phyloP scores from a whole-genome alignment of 2,329 filamentous ascomycete species.

The Pyrenophora tritici-repentis region DNA sequence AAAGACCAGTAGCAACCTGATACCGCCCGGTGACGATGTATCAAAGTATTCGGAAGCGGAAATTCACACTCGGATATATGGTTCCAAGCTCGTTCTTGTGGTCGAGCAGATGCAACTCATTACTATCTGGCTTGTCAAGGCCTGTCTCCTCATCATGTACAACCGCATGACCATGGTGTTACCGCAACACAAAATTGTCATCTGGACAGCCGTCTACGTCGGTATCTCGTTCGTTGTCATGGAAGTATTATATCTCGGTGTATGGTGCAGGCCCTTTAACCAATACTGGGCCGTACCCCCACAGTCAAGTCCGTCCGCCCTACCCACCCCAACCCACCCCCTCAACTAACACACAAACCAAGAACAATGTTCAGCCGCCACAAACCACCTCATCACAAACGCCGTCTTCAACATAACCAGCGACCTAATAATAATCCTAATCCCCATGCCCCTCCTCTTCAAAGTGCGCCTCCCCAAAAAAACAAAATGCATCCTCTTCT shows the following conservation, averaged over 20 bases:
- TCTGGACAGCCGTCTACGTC: conserved; percentile 53
- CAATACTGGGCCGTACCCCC: conserved; percentile 60
- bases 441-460: conserved; percentile 55
- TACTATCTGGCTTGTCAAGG: conserved; percentile 59
- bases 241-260: conserved; percentile 57
- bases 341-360: conserved; percentile 2
- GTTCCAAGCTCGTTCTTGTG: conserved; percentile 61
- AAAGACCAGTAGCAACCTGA: conserved; percentile 43
- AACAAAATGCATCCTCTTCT: conserved; percentile 60
- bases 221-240: conserved; percentile 52
- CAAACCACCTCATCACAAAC: conserved; percentile 48
- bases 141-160: conserved; percentile 61
- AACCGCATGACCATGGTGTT: conserved; percentile 51
- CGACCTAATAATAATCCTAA: conserved; percentile 52
- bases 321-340: not conserved
- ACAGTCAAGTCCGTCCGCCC: conserved; percentile 28
- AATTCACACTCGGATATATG: conserved; percentile 52
- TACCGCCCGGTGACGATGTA: conserved; percentile 40
- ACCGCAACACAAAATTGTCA: conserved; percentile 45
- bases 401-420: conserved; percentile 53
- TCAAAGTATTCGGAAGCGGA: conserved; percentile 44
- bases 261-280: conserved; percentile 60
- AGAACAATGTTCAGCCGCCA: conserved; percentile 52
- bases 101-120: conserved; percentile 60
- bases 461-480: conserved; percentile 50